phyloP scores from a whole-genome alignment of 768 basidiomycete genomes.

The Agaricus bisporus region DNA sequence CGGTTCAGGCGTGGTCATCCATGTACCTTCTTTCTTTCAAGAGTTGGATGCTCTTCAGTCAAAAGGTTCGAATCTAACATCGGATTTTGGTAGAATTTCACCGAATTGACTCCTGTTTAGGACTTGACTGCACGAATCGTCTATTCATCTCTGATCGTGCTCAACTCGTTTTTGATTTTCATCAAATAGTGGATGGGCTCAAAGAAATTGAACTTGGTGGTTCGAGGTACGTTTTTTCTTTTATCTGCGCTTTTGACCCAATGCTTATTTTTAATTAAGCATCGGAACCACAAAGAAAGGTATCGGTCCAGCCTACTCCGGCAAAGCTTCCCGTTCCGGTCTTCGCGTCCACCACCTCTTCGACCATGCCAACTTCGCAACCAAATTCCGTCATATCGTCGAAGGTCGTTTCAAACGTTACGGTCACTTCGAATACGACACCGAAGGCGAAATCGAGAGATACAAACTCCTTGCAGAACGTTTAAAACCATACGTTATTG shows the following conservation, averaged over 20 bases:
- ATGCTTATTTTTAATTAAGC: conserved; percentile 28
- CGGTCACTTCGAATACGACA: conserved; percentile 97
- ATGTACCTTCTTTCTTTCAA: conserved; percentile 89
- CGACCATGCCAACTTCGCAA: conserved; percentile 75
- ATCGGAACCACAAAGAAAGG: conserved; percentile 98
- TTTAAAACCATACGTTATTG: conserved; percentile 82
- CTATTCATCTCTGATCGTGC: conserved; percentile 94
- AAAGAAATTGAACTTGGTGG: conserved; percentile 97
- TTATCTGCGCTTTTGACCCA: not conserved
- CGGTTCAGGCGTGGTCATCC: conserved; percentile 94
- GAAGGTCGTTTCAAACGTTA: conserved; percentile 98
- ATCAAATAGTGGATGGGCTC: conserved; percentile 98
- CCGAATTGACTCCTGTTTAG: conserved; percentile 30
- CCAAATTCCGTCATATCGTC: conserved; percentile 91
- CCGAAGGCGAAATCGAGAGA: conserved; percentile 89
- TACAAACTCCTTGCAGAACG: conserved; percentile 88
- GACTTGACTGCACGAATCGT: conserved; percentile 78
- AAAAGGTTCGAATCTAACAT: conserved; percentile 52
- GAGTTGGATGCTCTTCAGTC: conserved; percentile 83
- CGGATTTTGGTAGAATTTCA: not conserved
- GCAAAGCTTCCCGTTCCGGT: conserved; percentile 94
- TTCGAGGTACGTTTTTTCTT: conserved; percentile 44
- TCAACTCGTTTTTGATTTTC: conserved; percentile 97
- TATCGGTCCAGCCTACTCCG: conserved; percentile 97
- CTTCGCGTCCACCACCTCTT: conserved; percentile 96